A percentile compares a stretch with the other conserved stretches of the same genome.
Evolutionary conservation across 106 monocot species (phyloP).

Genomic region (Acorus gramineus): DNA sequence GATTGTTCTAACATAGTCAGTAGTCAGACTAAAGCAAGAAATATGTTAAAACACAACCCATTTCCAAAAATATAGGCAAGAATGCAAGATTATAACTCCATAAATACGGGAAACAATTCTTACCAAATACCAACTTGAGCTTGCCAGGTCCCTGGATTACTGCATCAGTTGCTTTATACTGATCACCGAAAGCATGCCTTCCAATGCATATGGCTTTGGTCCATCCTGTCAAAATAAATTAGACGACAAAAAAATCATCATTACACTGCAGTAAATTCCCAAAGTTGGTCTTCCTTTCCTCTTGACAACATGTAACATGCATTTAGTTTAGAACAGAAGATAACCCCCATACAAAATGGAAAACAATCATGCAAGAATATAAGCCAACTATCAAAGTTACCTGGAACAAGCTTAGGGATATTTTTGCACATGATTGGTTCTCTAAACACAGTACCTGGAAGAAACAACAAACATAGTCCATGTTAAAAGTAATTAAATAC

Average conservation of each 20-base stretch:
- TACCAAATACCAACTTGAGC: conserved; percentile 85
- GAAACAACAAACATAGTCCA: not conserved
- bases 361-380: not conserved
- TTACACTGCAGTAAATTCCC: not conserved
- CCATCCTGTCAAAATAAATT: conserved; percentile 44
- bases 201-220: conserved; percentile 94
- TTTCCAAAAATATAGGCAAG: not conserved
- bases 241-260: not conserved
- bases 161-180: conserved; percentile 80
- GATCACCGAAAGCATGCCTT: conserved; percentile 98
- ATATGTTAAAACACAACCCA: not conserved
- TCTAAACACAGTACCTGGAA: conserved; percentile 86
- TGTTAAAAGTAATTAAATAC: not conserved
- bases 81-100: too few relatives aligned
- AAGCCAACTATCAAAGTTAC: conserved; percentile 17
- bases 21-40: not conserved
- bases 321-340: too few relatives aligned
- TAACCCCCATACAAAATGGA: too few relatives aligned
- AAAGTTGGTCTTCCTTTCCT: too few relatives aligned
- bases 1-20: not conserved
- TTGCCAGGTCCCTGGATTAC: conserved; percentile 83
- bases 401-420: conserved; percentile 69
- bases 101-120: not conserved
- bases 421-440: conserved; percentile 95
- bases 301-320: too few relatives aligned